Conservation (phyloP, 306 rosid genomes). For the Lathyrus tuberosus region DNA sequence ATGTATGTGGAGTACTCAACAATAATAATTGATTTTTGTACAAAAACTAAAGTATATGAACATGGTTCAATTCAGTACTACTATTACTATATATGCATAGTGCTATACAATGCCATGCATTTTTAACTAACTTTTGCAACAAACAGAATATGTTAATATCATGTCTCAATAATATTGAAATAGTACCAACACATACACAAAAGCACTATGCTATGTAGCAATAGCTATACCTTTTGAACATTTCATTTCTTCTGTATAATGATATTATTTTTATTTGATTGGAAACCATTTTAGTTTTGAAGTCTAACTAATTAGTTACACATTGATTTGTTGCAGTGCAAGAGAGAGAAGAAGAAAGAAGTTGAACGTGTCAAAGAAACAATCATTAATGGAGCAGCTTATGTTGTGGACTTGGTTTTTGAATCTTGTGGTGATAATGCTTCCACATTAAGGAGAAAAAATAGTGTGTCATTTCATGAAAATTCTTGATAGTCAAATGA, state of each 20-base stretch:
- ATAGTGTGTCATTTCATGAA: constrained; percentile 25
- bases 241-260: constrained; percentile 8
- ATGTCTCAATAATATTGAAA: too few species aligned
- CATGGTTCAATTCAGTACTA: too few species aligned
- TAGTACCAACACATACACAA: too few species aligned
- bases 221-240: too few species aligned
- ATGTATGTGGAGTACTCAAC: too few species aligned
- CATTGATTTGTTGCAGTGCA: background rate
- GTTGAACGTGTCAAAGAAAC: constrained; percentile 33
- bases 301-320: background rate
- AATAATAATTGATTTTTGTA: too few species aligned
- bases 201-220: too few species aligned
- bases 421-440: constrained; percentile 40
- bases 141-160: too few species aligned
- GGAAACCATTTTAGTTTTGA: constrained; percentile 30
- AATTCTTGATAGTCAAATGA: constrained; percentile 38
- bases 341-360: constrained; percentile 25
- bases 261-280: background rate
- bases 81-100: too few species aligned
- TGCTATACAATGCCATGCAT: too few species aligned
- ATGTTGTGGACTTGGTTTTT: constrained; percentile 10
- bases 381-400: constrained; percentile 28
- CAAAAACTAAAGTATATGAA: too few species aligned
- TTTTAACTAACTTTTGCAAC: too few species aligned
- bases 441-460: constrained; percentile 28